Evolutionary conservation across 306 rosid genomes (phyloP).

Genomic region (Fragaria vesca): DNA sequence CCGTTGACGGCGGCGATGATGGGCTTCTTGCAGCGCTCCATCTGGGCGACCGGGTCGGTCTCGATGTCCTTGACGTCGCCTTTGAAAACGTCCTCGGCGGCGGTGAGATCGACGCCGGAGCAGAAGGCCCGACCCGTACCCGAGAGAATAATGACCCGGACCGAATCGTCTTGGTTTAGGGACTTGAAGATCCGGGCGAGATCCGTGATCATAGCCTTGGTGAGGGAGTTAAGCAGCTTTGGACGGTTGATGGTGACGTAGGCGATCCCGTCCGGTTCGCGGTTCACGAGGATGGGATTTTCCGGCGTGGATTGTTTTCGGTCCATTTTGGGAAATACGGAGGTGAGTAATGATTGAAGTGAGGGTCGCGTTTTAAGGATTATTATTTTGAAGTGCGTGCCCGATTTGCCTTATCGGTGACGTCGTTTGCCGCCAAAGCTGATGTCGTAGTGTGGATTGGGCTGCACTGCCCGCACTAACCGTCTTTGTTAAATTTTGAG

Average conservation of each 20-base stretch:
- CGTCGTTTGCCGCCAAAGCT: background rate
- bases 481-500: too few species aligned
- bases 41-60: conserved; percentile 64
- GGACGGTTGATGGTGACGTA: conserved; percentile 80
- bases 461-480: too few species aligned
- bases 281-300: conserved; percentile 53
- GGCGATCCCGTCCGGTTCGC: conserved; percentile 61
- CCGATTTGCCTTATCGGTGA: background rate
- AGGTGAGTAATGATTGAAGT: background rate
- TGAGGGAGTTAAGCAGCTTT: conserved; percentile 69
- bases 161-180: conserved; percentile 57
- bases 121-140: conserved; percentile 92
- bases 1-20: conserved; percentile 81
- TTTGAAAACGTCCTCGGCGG: conserved; percentile 88
- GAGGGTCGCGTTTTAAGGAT: background rate
- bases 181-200: conserved; percentile 65
- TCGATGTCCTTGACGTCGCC: conserved; percentile 88
- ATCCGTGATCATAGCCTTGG: conserved; percentile 69
- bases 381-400: background rate
- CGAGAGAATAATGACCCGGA: conserved; percentile 63
- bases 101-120: conserved; percentile 80
- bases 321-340: background rate
- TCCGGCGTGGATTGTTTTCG: conserved; percentile 30
- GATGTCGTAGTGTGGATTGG: background rate
- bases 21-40: conserved; percentile 83